Conservation (phyloP, 2,329 filamentous ascomycete genomes). For the Sarocladium brachiariae region DNA sequence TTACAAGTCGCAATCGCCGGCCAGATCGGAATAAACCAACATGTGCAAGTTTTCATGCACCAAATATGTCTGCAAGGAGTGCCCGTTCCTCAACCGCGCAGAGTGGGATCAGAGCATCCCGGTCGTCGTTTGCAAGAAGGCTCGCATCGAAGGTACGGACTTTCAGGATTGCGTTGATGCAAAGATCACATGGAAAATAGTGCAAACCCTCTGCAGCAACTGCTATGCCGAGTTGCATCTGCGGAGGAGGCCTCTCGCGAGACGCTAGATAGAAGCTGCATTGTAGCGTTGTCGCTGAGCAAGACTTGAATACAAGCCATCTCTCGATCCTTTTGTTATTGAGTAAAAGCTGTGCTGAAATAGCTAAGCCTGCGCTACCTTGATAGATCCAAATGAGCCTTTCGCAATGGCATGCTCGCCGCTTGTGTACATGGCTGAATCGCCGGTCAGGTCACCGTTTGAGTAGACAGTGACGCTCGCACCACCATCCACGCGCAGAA, state of each 20-base stretch:
- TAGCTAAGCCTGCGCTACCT: not conserved
- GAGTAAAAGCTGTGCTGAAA: no score
- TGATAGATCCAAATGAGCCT: conserved; percentile 1
- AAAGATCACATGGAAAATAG: not conserved
- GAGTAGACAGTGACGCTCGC: conserved; percentile 1
- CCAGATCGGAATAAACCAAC: not conserved
- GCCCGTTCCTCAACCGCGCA: not conserved
- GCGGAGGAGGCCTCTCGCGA: no score
- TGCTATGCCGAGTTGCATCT: not conserved
- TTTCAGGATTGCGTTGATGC: not conserved
- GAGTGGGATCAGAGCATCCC: not conserved
- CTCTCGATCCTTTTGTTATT: no score
- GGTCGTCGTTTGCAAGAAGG: not conserved
- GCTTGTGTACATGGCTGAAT: not conserved
- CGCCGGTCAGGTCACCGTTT: not conserved
- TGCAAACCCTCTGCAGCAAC: not conserved
- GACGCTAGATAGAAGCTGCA: no score
- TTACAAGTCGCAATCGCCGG: no score
- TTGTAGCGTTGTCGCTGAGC: no score
- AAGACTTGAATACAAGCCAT: no score
- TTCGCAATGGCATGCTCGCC: conserved; percentile 2
- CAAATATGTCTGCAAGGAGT: not conserved
- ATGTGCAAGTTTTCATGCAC: not conserved
- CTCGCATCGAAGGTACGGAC: not conserved
- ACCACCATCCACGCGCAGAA: not conserved